A percentile compares a stretch with the other conserved stretches of the same genome.
These are phyloP conservation scores for Pseudogymnoascus sp. DNA, from an alignment of 2,329 filamentous ascomycete species.

Conservation along the genomic window DNA sequence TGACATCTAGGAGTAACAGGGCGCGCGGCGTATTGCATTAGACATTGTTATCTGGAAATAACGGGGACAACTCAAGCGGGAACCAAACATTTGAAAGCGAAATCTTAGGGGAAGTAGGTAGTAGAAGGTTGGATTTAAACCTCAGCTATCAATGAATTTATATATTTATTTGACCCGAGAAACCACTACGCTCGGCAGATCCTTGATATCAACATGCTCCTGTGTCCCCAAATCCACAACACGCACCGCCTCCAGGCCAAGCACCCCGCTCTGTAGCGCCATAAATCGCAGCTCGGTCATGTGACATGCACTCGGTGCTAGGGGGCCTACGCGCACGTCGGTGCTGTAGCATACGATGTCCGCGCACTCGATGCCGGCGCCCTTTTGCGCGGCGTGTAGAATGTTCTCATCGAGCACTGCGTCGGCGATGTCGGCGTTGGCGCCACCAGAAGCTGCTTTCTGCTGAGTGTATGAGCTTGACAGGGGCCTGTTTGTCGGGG, in stretches of 20 bases:
- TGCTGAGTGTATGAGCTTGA: slow-evolving; percentile 34
- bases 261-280: slow-evolving; percentile 53
- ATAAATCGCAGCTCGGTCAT: slow-evolving; percentile 66
- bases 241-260: slow-evolving; percentile 63
- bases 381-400: slow-evolving; percentile 62
- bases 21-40: background rate
- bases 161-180: slow-evolving; percentile 5
- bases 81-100: background rate
- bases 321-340: slow-evolving; percentile 63
- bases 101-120: background rate
- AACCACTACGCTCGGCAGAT: slow-evolving; percentile 62
- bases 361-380: slow-evolving; percentile 51
- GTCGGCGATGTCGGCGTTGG: slow-evolving; percentile 41
- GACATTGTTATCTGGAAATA: background rate
- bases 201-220: slow-evolving; percentile 68
- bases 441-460: slow-evolving; percentile 19
- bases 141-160: background rate
- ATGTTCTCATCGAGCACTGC: slow-evolving; percentile 65
- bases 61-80: background rate
- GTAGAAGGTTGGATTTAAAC: slow-evolving; percentile 6
- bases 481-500: slow-evolving; percentile 36
- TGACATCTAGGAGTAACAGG: background rate
- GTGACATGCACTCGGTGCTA: slow-evolving; percentile 65
- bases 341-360: slow-evolving; percentile 69
- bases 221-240: slow-evolving; percentile 66